A percentile compares a stretch with the other conserved stretches of the same genome.
phyloP scores from a whole-genome alignment of 1,139 yeast genomes.

The Blastobotrys apis region DNA sequence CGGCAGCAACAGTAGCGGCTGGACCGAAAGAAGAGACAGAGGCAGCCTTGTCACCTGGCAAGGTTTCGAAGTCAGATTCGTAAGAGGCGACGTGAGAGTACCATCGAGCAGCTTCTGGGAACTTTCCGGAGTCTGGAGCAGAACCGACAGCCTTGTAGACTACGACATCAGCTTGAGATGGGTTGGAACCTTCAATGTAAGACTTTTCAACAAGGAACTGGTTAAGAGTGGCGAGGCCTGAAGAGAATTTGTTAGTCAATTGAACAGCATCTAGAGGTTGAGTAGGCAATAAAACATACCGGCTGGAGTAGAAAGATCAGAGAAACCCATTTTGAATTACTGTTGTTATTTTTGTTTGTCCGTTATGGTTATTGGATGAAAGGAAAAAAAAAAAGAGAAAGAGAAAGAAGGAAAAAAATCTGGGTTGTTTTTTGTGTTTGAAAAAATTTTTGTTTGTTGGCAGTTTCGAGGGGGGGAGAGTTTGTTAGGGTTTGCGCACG shows the following conservation, averaged over 20 bases:
- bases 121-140: constrained; percentile 50
- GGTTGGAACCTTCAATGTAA: constrained; percentile 67
- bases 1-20: constrained; percentile 54
- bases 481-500: too few species aligned
- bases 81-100: constrained; percentile 94
- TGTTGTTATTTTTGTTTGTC: constrained; percentile 4
- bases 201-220: constrained; percentile 86
- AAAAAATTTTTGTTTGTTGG: too few species aligned
- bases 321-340: constrained; percentile 36
- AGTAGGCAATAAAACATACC: constrained; percentile 29
- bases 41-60: constrained; percentile 38
- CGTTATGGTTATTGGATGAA: background rate
- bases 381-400: background rate
- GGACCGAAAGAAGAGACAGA: constrained; percentile 52
- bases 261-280: background rate
- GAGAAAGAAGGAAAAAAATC: background rate
- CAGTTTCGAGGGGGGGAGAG: too few species aligned
- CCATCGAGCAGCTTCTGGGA: constrained; percentile 97
- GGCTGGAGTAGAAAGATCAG: constrained; percentile 41
- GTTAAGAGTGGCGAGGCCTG: constrained; percentile 79
- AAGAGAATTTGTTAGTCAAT: constrained; percentile 9
- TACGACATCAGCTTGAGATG: constrained; percentile 94
- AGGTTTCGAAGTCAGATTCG: constrained; percentile 68
- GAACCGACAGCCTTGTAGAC: constrained; percentile 88
- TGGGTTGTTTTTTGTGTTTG: too few species aligned